Percentiles rank a stretch among this genome's conserved stretches.
phyloP scores from a whole-genome alignment of 1,284 basidiomycete genomes.

The Tilletia walkeri region DNA sequence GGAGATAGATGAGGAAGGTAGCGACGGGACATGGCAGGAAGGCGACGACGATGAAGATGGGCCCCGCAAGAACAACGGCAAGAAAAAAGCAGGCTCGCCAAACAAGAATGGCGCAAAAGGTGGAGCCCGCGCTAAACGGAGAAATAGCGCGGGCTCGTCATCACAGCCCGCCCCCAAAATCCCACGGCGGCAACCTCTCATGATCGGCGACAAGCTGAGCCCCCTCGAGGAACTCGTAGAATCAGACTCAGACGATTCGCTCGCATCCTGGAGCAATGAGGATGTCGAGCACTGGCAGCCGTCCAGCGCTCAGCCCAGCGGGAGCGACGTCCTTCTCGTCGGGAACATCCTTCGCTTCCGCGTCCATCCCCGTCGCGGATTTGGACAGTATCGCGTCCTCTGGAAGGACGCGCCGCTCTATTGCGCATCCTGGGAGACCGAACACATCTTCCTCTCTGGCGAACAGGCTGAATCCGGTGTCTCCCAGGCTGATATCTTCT shows the following conservation, averaged over 20 bases:
- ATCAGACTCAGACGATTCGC: background rate
- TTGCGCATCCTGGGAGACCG: background rate
- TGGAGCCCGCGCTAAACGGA: background rate
- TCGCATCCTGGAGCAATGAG: constrained; percentile 1
- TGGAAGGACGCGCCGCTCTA: background rate
- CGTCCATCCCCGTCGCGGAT: background rate
- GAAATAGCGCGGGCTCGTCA: background rate
- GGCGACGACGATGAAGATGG: background rate
- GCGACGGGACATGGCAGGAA: background rate
- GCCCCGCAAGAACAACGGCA: background rate
- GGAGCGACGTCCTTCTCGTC: background rate
- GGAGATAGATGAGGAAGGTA: constrained; percentile 1
- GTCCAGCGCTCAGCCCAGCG: background rate
- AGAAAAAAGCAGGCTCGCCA: background rate
- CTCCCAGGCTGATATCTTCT: constrained; percentile 1
- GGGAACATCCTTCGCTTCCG: background rate
- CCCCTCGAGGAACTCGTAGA: constrained; percentile 2
- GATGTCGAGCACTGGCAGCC: background rate
- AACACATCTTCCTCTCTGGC: background rate
- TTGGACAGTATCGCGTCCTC: background rate
- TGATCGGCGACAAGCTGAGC: background rate
- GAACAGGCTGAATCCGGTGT: background rate
- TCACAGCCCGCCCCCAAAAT: background rate
- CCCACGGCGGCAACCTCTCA: background rate
- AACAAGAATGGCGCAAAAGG: background rate